phyloP scores from a whole-genome alignment of 768 basidiomycete genomes.

The Flagelloscypha sp. region DNA sequence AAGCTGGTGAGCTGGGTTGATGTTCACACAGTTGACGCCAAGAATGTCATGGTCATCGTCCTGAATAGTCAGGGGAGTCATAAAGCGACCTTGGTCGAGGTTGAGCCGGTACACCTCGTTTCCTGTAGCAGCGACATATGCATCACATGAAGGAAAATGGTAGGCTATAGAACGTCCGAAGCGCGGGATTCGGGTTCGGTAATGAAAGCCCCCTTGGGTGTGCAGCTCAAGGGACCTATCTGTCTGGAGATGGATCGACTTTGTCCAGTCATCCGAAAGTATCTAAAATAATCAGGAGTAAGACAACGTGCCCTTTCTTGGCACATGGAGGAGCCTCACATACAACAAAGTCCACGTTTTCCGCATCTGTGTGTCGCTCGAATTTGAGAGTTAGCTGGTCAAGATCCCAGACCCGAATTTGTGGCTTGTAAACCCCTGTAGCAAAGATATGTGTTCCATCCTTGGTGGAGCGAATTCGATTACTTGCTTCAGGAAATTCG shows the following conservation, averaged over 20 bases:
- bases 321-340: slow-evolving; percentile 35
- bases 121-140: slow-evolving; percentile 77
- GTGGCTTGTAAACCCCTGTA: slow-evolving; percentile 96
- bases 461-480: slow-evolving; percentile 79
- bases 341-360: slow-evolving; percentile 97
- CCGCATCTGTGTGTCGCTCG: slow-evolving; percentile 90
- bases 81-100: slow-evolving; percentile 89
- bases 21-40: slow-evolving; percentile 87
- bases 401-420: slow-evolving; percentile 93
- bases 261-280: slow-evolving; percentile 97
- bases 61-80: slow-evolving; percentile 66
- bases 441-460: slow-evolving; percentile 92
- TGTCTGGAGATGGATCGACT: slow-evolving; percentile 91
- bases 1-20: slow-evolving; percentile 89
- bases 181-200: slow-evolving; percentile 87
- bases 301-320: background rate
- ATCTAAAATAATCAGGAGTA: slow-evolving; percentile 40
- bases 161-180: slow-evolving; percentile 91
- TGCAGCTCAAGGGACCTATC: slow-evolving; percentile 94
- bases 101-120: slow-evolving; percentile 89
- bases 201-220: slow-evolving; percentile 88
- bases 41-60: slow-evolving; percentile 48
- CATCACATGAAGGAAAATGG: slow-evolving; percentile 90
- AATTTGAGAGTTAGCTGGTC: slow-evolving; percentile 90
- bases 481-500: slow-evolving; percentile 95